Evolutionary conservation across 345 rosid species (phyloP).

Genomic region (Eutrema japonicum): DNA sequence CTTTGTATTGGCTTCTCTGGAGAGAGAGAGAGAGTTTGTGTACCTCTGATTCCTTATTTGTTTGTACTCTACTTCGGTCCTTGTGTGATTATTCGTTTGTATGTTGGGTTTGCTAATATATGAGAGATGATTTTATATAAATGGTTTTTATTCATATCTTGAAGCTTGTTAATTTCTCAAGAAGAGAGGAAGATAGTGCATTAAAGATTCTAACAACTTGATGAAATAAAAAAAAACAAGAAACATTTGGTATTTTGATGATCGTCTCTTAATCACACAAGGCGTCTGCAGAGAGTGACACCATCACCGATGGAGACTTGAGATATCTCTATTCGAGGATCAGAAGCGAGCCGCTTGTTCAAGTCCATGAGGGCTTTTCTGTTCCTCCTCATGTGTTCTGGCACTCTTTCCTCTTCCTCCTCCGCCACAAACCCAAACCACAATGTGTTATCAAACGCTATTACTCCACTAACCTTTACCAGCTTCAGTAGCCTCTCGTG

Average conservation of each 20-base stretch:
- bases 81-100: conserved; percentile 40
- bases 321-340: conserved; percentile 59
- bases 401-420: conserved; percentile 40
- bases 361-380: conserved; percentile 46
- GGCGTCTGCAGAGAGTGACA: conserved; percentile 62
- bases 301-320: conserved; percentile 72
- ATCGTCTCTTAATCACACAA: conserved; percentile 26
- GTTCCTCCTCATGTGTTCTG: conserved; percentile 33
- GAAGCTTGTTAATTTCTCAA: not conserved
- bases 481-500: conserved; percentile 47
- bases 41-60: conserved; percentile 34
- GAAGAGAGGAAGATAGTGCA: not conserved
- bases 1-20: conserved; percentile 29
- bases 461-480: conserved; percentile 51
- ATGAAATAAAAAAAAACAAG: not conserved
- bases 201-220: not conserved
- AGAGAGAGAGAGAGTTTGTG: conserved; percentile 21
- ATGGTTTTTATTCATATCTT: not conserved
- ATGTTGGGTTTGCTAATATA: conserved; percentile 31
- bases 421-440: conserved; percentile 51
- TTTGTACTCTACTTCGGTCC: conserved; percentile 25
- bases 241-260: not conserved
- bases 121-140: conserved; percentile 9
- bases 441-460: conserved; percentile 54
- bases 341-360: conserved; percentile 55